These are phyloP conservation scores for Colletotrichum phormii DNA, from an alignment of 2,329 filamentous ascomycete species.

Conservation along the genomic window DNA sequence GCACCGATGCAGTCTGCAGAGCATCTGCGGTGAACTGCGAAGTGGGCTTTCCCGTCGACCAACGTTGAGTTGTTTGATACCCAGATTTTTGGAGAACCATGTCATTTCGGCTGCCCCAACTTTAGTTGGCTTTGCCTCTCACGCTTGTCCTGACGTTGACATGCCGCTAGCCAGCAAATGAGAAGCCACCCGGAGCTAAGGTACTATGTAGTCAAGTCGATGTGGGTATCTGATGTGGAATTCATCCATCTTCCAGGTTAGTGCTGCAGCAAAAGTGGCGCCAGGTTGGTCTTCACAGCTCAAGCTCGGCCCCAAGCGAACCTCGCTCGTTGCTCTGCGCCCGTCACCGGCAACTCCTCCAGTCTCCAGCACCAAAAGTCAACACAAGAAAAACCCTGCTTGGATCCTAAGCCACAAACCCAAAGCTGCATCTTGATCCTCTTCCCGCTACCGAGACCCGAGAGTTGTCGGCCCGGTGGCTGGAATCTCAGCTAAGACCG, in stretches of 20 bases:
- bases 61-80: background rate
- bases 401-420: constrained; percentile 4
- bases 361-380: background rate
- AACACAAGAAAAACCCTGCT: background rate
- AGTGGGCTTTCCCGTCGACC: background rate
- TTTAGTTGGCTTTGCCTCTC: background rate
- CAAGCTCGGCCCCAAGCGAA: background rate
- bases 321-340: constrained; percentile 6
- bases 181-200: constrained; percentile 3
- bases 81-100: background rate
- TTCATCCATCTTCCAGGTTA: background rate
- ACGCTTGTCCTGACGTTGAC: constrained; percentile 12
- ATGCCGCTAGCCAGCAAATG: constrained; percentile 16
- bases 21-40: background rate
- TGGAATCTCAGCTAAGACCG: background rate
- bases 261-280: constrained; percentile 11
- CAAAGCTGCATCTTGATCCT: constrained; percentile 6
- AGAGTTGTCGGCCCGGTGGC: background rate
- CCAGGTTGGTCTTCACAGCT: constrained; percentile 1
- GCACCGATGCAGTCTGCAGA: background rate
- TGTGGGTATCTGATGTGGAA: constrained; percentile 2
- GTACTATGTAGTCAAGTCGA: background rate
- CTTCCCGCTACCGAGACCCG: background rate
- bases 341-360: background rate
- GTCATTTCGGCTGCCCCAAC: constrained; percentile 3